Base-by-base conservation (phyloP, 169 alveolate species). In the Hepatocystis sp. region DNA sequence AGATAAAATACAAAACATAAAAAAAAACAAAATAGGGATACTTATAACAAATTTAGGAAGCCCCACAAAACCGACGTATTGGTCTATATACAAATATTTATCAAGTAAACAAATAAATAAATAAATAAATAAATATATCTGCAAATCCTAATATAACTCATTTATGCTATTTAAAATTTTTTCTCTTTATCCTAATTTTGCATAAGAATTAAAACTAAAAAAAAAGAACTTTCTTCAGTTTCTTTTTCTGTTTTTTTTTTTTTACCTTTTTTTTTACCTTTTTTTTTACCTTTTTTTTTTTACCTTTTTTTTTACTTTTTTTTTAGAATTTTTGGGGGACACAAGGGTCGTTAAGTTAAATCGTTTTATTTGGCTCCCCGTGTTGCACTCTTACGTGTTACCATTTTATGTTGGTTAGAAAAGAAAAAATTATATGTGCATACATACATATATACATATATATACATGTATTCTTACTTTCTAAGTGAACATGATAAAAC, bases 271-370 rank as follows among this genome's bases (percentile, higher is more conserved):
- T 30, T 23, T 42, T 8, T 28, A 2, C 34, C 34, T 8, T 19
- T 66, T 46, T 66, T 46, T 66, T 66, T 66, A n/a, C n/a, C n/a
- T n/a, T 65, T 46, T 52, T 27, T 30, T n/a, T 30, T 55, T 53
- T 55, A 11, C 23, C 42, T 58, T 1, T 19, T 21, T 4, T 42
- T 8, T 17, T 25, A 19, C 10, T 42, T 28, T 25, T 8, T 28
- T 42, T 76, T 85, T 84, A 91, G 94, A 91, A 36, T 91, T 91
- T 51, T 49, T 91, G 39, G 55, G 86, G 1, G 94, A 91, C 47
- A 68, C 88, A 27, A 55, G 94, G 39, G 92, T 91, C 49, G 66
- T 91, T 13, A 91, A 91, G 60, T 11, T 66, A 30, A 88, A 90
- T 42, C 46, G 90, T 11, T 30, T 81, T 34, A n/a, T 81, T 13